A percentile compares a stretch with the other conserved stretches of the same genome.
phyloP scores from a whole-genome alignment of 306 rosid genomes.

The Cucumis hystrix region DNA sequence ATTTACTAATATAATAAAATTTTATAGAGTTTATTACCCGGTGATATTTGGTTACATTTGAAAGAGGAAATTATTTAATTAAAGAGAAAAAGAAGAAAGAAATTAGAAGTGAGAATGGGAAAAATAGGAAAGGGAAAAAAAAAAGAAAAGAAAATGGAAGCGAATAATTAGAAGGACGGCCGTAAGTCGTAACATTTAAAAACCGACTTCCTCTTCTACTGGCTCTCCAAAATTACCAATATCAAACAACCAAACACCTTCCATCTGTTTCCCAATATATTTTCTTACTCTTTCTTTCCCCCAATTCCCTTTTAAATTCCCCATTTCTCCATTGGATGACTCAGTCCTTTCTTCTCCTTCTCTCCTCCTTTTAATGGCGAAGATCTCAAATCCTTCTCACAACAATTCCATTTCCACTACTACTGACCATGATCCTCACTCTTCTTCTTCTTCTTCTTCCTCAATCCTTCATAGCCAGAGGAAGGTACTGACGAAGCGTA shows the following conservation, averaged over 20 bases:
- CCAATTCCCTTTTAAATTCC: not conserved
- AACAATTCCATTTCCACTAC: conserved; percentile 16
- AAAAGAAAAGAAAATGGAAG: not conserved
- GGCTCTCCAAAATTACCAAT: not conserved
- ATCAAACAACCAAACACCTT: not conserved
- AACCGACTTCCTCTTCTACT: not conserved
- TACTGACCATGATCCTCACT: not conserved
- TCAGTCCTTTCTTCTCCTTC: not conserved
- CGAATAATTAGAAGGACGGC: not conserved
- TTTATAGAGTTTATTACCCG: too few species aligned
- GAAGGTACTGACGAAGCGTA: conserved; percentile 22
- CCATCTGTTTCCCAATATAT: not conserved
- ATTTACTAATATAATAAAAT: too few species aligned
- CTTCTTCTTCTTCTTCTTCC: not conserved
- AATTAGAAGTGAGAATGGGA: not conserved
- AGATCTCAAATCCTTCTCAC: conserved; percentile 30
- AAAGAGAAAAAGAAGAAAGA: not conserved
- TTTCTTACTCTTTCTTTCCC: not conserved
- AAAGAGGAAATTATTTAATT: too few species aligned
- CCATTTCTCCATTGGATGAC: not conserved
- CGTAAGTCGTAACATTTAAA: not conserved
- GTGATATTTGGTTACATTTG: too few species aligned
- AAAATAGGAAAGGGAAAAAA: not conserved
- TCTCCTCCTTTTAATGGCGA: conserved; percentile 36
- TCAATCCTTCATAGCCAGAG: conserved; percentile 1